Evolutionary conservation across 2,329 filamentous ascomycete species (phyloP), one percentile per base, ranked within the genome.

Genomic region (Penicillium olsonii): DNA sequence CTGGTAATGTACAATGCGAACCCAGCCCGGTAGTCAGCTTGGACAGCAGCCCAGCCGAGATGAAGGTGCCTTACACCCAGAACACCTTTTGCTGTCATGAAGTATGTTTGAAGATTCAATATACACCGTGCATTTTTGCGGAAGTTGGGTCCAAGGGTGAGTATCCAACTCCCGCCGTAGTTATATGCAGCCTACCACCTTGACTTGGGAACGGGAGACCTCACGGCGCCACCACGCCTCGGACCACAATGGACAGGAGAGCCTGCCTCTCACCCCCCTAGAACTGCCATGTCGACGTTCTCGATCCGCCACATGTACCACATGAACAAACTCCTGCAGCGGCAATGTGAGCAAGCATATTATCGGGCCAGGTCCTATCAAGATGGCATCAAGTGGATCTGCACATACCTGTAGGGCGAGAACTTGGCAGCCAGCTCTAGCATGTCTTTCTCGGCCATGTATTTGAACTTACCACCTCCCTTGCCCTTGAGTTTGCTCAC

Each of bases 231-330:
- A 35, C 20, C 17, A 14, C 7, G 12, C 5, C 12, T 31, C 8
- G 22, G 8, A 8, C 22, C 8, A 4, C 42, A n/a, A n/a, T n/a
- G n/a, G 7, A 29, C 17, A 10, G 4, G 5, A 29, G 31, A 5
- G 10, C 20, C 12, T 14, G 11, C 12, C 18, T 33, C 27, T 19
- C 18, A 46, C 7, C 54, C 48, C 47, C 58, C 62, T 56, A 84
- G 63, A 37, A 79, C 78, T 20, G 74, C 73, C 18, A 92, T 73
- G 69, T 95, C 87, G 4, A 90, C 90, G 65, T 90, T 84, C 66
- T 87, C 87, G 10, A 92, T 84, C 51, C 87, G 79, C 92, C 92
- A 96, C 88, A 96, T 95, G 68, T 95, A 95, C 92, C 92, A 96
- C 92, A 96, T 96, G 65, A 96, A 96, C 37, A 96, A 68, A 62